A percentile compares a stretch with the other conserved stretches of the same genome.
Evolutionary conservation across 208 protist genomes (phyloP).

Genomic region (Entamoeba dispar): DNA sequence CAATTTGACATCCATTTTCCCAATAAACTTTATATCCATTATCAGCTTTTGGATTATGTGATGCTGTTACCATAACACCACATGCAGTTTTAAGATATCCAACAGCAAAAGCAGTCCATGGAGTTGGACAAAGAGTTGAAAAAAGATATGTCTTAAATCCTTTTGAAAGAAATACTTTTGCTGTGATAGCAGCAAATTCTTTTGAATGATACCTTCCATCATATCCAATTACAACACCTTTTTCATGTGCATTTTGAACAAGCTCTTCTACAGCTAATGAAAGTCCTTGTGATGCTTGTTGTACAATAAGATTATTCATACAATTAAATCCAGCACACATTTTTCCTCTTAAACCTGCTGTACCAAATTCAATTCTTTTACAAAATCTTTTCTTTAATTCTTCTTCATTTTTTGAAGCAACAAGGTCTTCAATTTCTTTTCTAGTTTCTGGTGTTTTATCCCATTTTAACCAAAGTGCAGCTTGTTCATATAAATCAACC

Average conservation of each 20-base stretch:
- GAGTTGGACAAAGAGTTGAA: conserved; percentile 1
- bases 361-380: conserved; percentile 19
- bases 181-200: conserved; percentile 19
- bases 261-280: background rate
- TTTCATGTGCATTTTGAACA: background rate
- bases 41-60: conserved; percentile 89
- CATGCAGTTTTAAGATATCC: background rate
- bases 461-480: background rate
- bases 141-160: conserved; percentile 9
- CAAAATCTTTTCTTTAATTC: background rate
- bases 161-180: conserved; percentile 1
- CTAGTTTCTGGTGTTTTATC: background rate
- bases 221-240: conserved; percentile 22
- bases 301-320: conserved; percentile 23
- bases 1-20: conserved; percentile 53
- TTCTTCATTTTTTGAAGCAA: background rate
- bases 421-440: background rate
- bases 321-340: conserved; percentile 12
- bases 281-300: conserved; percentile 23
- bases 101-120: conserved; percentile 13
- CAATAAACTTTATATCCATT: conserved; percentile 96
- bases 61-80: conserved; percentile 31
- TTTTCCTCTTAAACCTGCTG: conserved; percentile 19
- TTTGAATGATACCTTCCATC: conserved; percentile 13
- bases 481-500: background rate